Evolutionary conservation across 352 stramenopile genomes (phyloP).

Genomic region (Phytophthora brassicae): DNA sequence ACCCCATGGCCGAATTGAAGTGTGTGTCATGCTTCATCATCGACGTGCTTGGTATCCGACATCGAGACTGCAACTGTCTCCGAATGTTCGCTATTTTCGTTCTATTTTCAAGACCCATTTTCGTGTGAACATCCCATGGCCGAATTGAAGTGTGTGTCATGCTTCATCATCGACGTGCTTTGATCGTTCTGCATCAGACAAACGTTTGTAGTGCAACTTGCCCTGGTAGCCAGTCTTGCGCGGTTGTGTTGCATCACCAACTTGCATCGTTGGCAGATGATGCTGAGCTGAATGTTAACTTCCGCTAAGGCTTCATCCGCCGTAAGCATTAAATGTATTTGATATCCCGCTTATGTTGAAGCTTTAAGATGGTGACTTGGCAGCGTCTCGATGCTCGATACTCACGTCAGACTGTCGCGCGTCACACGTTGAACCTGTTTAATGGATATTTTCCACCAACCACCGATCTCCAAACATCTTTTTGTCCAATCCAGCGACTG

Average conservation of each 20-base stretch:
- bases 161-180: constrained; percentile 7
- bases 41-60: not conserved
- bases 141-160: constrained; percentile 9
- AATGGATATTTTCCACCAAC: not conserved
- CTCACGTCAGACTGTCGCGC: not conserved
- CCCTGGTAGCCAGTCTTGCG: not conserved
- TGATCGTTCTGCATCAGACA: not conserved
- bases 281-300: not conserved
- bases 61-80: constrained; percentile 9
- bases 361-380: too few species aligned
- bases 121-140: too few species aligned
- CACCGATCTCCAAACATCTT: not conserved
- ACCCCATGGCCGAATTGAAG: constrained; percentile 7
- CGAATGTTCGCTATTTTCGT: constrained; percentile 18
- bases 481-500: constrained; percentile 19
- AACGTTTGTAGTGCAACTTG: too few species aligned
- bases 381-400: too few species aligned
- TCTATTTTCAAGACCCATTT: constrained; percentile 1
- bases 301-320: not conserved
- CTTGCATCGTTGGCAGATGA: too few species aligned
- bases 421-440: constrained; percentile 7
- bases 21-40: constrained; percentile 12
- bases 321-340: too few species aligned
- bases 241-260: not conserved
- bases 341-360: too few species aligned